A percentile compares a stretch with the other conserved stretches of the same genome.
phyloP scores from a whole-genome alignment of 2,329 filamentous ascomycete genomes.

The Aspergillus viridinutans region DNA sequence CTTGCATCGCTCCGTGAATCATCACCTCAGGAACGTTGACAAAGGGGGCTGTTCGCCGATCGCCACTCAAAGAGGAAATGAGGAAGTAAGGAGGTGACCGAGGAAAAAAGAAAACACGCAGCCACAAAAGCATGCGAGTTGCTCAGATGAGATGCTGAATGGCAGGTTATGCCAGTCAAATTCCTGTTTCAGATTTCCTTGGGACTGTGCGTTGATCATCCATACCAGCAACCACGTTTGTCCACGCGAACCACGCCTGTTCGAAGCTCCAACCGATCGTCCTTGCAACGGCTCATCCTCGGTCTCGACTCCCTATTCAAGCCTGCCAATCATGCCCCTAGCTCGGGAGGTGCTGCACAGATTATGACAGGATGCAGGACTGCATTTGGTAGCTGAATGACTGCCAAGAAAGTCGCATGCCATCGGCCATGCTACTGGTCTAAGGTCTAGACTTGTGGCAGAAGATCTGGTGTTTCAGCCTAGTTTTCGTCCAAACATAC shows the following conservation, averaged over 20 bases:
- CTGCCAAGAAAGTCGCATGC: not conserved
- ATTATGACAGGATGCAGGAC: constrained; percentile 7
- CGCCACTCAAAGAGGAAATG: not conserved
- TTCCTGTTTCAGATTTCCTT: not conserved
- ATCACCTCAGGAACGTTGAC: not conserved
- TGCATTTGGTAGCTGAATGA: constrained; percentile 2
- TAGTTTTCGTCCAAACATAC: not conserved
- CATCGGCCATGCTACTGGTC: not conserved
- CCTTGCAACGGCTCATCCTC: constrained; percentile 10
- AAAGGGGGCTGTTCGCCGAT: constrained; percentile 2
- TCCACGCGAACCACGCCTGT: constrained; percentile 9
- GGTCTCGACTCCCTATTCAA: constrained; percentile 1
- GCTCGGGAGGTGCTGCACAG: not conserved
- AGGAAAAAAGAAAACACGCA: constrained; percentile 1
- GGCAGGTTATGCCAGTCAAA: not conserved
- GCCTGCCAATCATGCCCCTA: not conserved
- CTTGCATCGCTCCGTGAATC: not conserved
- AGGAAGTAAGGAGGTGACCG: not conserved
- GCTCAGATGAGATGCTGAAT: not conserved
- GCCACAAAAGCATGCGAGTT: not conserved
- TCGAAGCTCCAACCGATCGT: constrained; percentile 9
- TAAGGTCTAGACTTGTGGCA: constrained; percentile 13
- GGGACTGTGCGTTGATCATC: constrained; percentile 14
- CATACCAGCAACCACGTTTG: constrained; percentile 19
- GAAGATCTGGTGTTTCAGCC: constrained; percentile 16